phyloP scores from a whole-genome alignment of 495 filamentous ascomycete genomes.

The Penicillium pulvis region DNA sequence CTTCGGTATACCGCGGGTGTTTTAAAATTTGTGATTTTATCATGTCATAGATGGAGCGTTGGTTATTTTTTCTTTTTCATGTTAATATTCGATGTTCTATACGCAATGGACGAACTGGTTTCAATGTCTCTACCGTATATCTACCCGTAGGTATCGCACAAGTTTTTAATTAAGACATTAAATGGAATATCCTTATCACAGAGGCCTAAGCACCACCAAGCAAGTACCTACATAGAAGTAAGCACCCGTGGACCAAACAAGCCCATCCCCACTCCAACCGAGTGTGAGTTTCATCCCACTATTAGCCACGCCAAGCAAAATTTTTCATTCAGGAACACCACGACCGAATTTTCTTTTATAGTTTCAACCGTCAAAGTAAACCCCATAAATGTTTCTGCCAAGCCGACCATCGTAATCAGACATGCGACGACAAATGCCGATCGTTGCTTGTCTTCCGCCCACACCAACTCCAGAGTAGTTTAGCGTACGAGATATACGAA shows the following conservation, averaged over 20 bases:
- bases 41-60: conserved; percentile 37
- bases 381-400: background rate
- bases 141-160: too few species aligned
- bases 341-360: too few species aligned
- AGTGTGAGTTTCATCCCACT: too few species aligned
- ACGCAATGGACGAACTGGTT: conserved; percentile 18
- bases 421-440: background rate
- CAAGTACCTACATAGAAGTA: too few species aligned
- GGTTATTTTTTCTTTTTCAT: conserved; percentile 21
- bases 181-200: too few species aligned
- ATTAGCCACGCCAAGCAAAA: too few species aligned
- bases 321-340: too few species aligned
- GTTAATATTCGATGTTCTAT: conserved; percentile 27
- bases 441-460: background rate
- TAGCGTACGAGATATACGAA: conserved; percentile 7
- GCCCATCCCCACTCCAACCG: too few species aligned
- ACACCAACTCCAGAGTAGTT: background rate
- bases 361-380: too few species aligned
- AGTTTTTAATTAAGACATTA: too few species aligned
- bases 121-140: background rate
- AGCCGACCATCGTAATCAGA: background rate
- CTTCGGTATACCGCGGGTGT: conserved; percentile 9
- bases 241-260: too few species aligned
- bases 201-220: too few species aligned
- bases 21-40: conserved; percentile 26